Conservation (phyloP, 2,329 filamentous ascomycete genomes). For the Ceratocystis ficicola region DNA sequence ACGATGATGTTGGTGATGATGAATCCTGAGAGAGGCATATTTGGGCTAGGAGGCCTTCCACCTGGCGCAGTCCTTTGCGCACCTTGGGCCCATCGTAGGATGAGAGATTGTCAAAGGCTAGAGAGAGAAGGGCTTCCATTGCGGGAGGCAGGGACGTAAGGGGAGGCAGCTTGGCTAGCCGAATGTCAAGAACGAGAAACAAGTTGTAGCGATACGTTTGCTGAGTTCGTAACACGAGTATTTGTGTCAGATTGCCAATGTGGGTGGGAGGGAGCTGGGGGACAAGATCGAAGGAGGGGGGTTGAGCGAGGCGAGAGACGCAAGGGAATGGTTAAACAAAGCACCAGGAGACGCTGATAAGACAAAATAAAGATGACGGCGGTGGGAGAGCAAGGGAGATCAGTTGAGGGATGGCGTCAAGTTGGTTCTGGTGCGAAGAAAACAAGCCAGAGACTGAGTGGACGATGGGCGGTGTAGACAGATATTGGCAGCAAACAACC, state of each 20-base stretch:
- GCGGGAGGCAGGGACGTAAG: constrained; percentile 25
- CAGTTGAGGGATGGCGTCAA: background rate
- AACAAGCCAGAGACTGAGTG: background rate
- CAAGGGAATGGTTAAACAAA: background rate
- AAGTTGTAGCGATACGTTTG: background rate
- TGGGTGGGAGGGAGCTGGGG: background rate
- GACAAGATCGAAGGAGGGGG: background rate
- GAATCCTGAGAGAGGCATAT: constrained; percentile 61
- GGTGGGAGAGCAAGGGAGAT: background rate
- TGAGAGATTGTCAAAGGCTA: constrained; percentile 92
- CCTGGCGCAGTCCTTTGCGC: constrained; percentile 83
- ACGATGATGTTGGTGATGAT: constrained; percentile 9
- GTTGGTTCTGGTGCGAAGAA: background rate
- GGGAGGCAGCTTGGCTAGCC: constrained; percentile 2
- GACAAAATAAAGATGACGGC: background rate
- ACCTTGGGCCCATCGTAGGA: constrained; percentile 84
- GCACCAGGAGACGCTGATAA: background rate
- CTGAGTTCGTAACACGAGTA: background rate
- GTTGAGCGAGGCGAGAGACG: background rate
- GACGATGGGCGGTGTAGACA: background rate
- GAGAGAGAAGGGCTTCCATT: constrained; percentile 86
- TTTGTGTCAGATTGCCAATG: background rate
- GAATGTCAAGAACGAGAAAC: background rate
- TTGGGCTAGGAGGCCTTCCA: constrained; percentile 85
- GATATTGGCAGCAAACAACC: background rate